Evolutionary conservation across 2,329 filamentous ascomycete genomes (phyloP).

Genomic region (Colletotrichum spinosum): DNA sequence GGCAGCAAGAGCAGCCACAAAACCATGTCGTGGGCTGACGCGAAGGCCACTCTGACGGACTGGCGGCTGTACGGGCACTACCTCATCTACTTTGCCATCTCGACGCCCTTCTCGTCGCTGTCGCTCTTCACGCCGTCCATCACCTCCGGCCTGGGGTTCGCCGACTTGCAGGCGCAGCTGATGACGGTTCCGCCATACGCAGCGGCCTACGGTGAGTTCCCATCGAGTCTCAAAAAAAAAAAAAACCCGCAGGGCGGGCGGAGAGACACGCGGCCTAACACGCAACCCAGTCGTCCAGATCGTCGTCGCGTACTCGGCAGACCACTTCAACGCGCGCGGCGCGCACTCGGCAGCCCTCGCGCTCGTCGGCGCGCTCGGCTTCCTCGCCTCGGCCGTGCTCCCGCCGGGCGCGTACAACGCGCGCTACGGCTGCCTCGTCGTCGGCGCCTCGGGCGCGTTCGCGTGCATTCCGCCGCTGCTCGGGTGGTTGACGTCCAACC

Average conservation of each 20-base stretch:
- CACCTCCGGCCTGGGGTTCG: constrained; percentile 63
- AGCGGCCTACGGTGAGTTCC: constrained; percentile 62
- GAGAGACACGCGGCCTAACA: neutral
- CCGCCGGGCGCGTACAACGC: constrained; percentile 63
- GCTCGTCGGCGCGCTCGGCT: constrained; percentile 51
- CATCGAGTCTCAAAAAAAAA: too few relatives aligned
- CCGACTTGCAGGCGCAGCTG: constrained; percentile 68
- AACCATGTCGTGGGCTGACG: constrained; percentile 73
- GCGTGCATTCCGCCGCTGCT: constrained; percentile 75
- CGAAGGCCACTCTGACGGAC: constrained; percentile 75
- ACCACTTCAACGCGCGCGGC: constrained; percentile 68
- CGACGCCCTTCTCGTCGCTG: constrained; percentile 68
- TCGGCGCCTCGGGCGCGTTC: constrained; percentile 75
- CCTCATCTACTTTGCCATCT: constrained; percentile 57
- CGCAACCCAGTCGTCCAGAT: constrained; percentile 50
- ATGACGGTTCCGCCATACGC: constrained; percentile 76
- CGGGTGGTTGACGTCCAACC: constrained; percentile 48
- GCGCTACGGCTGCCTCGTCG: constrained; percentile 78
- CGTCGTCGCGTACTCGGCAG: constrained; percentile 68
- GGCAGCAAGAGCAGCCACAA: constrained; percentile 69
- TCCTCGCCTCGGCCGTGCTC: constrained; percentile 73
- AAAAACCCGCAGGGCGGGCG: neutral
- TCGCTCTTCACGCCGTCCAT: constrained; percentile 73
- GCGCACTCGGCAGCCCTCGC: constrained; percentile 57
- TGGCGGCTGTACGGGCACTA: constrained; percentile 77